Evolutionary conservation across 1,284 basidiomycete genomes (phyloP).

Genomic region (Ustilago cynodontis): DNA sequence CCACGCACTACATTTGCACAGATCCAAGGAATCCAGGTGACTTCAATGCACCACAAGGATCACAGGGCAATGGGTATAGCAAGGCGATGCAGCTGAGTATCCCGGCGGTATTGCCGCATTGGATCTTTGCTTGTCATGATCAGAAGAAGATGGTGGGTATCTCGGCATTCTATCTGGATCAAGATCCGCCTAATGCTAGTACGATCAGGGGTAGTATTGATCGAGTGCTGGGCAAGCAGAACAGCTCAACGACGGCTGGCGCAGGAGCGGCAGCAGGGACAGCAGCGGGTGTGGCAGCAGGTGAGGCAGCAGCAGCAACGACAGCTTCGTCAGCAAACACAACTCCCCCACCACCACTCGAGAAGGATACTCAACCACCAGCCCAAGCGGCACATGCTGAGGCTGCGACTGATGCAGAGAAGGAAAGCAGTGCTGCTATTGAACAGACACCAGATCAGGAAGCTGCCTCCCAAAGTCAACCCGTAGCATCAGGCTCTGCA

Average conservation of each 20-base stretch:
- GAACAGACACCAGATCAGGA: background rate
- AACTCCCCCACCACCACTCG: conserved; percentile 24
- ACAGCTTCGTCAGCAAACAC: background rate
- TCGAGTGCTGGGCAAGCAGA: conserved; percentile 28
- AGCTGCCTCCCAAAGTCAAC: background rate
- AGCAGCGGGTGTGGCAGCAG: background rate
- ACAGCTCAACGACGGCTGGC: background rate
- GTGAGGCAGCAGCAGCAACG: conserved; percentile 1
- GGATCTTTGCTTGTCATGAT: conserved; percentile 67
- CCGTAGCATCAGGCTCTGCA: conserved; percentile 28
- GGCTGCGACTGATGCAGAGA: background rate
- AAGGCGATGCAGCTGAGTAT: conserved; percentile 68
- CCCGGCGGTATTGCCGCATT: conserved; percentile 68
- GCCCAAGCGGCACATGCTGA: background rate
- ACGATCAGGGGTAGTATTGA: conserved; percentile 49
- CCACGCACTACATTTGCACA: conserved; percentile 66
- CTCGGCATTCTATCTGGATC: conserved; percentile 65
- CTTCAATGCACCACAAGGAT: conserved; percentile 24
- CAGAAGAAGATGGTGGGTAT: conserved; percentile 68
- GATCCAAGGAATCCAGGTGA: conserved; percentile 55
- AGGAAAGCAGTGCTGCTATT: conserved; percentile 3
- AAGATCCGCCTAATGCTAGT: conserved; percentile 63
- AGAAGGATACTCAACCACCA: conserved; percentile 25
- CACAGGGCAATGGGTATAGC: conserved; percentile 42
- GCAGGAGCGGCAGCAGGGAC: background rate